phyloP scores from a whole-genome alignment of 2,329 filamentous ascomycete genomes.

The Ophioceras dolichostomum region DNA sequence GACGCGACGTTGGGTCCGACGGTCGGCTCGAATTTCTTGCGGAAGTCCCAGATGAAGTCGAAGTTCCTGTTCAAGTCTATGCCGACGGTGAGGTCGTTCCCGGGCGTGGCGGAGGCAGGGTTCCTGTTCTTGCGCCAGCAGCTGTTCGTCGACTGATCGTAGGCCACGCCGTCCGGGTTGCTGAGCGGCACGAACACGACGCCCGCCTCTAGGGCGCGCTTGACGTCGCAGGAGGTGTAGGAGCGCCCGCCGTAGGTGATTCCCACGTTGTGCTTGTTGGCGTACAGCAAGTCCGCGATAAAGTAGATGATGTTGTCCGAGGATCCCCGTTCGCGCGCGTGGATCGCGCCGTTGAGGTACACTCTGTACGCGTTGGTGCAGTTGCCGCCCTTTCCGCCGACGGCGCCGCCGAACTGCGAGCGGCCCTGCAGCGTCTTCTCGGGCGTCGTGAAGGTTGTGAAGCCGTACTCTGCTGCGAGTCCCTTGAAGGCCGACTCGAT shows the following conservation, averaged over 20 bases:
- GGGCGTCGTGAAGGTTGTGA: conserved; percentile 27
- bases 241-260: conserved; percentile 37
- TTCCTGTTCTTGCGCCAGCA: conserved; percentile 48
- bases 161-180: conserved; percentile 41
- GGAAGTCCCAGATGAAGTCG: conserved; percentile 44
- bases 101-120: conserved; percentile 20
- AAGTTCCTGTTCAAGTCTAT: conserved; percentile 46
- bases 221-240: conserved; percentile 39
- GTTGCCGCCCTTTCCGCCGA: conserved; percentile 22
- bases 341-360: conserved; percentile 40
- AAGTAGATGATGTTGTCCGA: conserved; percentile 46
- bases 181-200: conserved; percentile 39
- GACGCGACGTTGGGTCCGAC: conserved; percentile 27
- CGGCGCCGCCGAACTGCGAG: conserved; percentile 20
- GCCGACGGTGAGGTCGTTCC: conserved; percentile 21
- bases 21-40: conserved; percentile 23
- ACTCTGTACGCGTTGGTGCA: conserved; percentile 24
- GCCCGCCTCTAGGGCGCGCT: conserved; percentile 35
- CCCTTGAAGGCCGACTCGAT: conserved; percentile 29
- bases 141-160: conserved; percentile 33
- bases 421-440: conserved; percentile 29
- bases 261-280: conserved; percentile 33
- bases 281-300: conserved; percentile 41
- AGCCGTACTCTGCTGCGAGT: conserved; percentile 24
- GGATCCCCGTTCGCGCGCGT: conserved; percentile 45